Evolutionary conservation across 1,139 yeast genomes (phyloP), one percentile per base, ranked within the genome.

Genomic region (Pneumocystis sp.): DNA sequence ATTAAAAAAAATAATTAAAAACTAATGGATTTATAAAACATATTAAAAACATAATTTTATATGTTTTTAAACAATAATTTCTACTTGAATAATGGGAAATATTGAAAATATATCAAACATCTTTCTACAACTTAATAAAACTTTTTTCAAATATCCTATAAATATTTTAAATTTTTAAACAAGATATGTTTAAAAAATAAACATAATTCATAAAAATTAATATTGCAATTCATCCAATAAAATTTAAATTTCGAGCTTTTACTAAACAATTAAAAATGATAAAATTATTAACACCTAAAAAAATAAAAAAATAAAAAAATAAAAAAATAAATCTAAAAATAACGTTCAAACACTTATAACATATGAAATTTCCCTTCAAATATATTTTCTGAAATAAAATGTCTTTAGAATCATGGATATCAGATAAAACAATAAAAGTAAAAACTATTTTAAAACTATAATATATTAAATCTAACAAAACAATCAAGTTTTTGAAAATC

Each of bases 401-500:
- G 67, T 35, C 67, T 21, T 61, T 65, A 19, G 61, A 63, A 59
- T 39, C 63, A 15, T 65, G 45, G 34, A 63, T 65, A 31, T 45
- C 67, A 31, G 67, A 65, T 44, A 57, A 62, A 5, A 60, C 63
- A 25, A 50, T 50, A n/a, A 50, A 50, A 34, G 57, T 50, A 6
- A 25, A 25, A 19, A n/a, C 10, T 44, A 50, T 50, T 50, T 25
- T 8, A 50, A 50, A 21, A 25, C 5, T 50, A 29, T 25, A 25
- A 50, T 17, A 25, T 29, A 50, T 5, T 25, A 50, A 50, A 25
- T 50, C 57, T 50, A 50, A 50, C 21, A 50, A 50, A 50, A 10
- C 34, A 60, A 61, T 39, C 31, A 64, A 62, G 19, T 59, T 63
- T 31, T 64, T 67, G 7, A 67, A 67, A 3, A 63, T 63, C 17